phyloP scores from a whole-genome alignment of 78 protist genomes.

The Chrysochromulina tobinii region DNA sequence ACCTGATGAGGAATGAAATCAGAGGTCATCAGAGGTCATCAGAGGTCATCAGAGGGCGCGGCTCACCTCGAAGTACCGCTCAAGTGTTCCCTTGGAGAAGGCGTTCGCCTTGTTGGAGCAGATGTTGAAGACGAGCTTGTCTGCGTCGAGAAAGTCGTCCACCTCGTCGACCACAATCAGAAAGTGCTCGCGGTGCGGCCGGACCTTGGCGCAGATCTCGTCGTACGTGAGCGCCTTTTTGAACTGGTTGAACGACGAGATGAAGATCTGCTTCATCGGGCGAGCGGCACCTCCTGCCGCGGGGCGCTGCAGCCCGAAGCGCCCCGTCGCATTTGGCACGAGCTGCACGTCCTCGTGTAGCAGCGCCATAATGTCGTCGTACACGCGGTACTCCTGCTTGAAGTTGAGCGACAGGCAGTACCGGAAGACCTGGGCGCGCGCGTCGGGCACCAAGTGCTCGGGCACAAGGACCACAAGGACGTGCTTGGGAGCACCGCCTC shows the following conservation, averaged over 20 bases:
- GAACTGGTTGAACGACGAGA: constrained; percentile 28
- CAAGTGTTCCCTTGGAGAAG: not conserved
- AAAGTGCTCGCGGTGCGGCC: constrained; percentile 27
- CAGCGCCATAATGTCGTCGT: constrained; percentile 32
- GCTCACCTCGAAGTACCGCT: not conserved
- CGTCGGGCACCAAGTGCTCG: constrained; percentile 8
- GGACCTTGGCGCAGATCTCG: constrained; percentile 29
- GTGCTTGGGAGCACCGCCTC: not conserved
- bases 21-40: not conserved
- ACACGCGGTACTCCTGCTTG: constrained; percentile 27
- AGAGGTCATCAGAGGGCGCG: not conserved
- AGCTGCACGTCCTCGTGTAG: constrained; percentile 22
- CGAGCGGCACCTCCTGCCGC: not conserved
- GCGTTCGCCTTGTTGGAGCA: constrained; percentile 28
- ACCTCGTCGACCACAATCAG: constrained; percentile 14
- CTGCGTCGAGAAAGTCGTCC: constrained; percentile 26
- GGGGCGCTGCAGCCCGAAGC: not conserved
- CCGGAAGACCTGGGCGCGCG: constrained; percentile 23
- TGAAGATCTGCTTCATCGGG: constrained; percentile 17
- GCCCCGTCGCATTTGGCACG: not conserved
- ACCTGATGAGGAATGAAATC: not conserved
- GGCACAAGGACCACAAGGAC: constrained; percentile 1
- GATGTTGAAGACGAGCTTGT: constrained; percentile 38
- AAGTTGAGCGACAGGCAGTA: constrained; percentile 33
- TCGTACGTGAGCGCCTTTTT: constrained; percentile 34